Percentiles rank a stretch among this genome's conserved stretches.
Conservation (phyloP, 1,139 yeast genomes). For the Debaryomyces psychrophilus region DNA sequence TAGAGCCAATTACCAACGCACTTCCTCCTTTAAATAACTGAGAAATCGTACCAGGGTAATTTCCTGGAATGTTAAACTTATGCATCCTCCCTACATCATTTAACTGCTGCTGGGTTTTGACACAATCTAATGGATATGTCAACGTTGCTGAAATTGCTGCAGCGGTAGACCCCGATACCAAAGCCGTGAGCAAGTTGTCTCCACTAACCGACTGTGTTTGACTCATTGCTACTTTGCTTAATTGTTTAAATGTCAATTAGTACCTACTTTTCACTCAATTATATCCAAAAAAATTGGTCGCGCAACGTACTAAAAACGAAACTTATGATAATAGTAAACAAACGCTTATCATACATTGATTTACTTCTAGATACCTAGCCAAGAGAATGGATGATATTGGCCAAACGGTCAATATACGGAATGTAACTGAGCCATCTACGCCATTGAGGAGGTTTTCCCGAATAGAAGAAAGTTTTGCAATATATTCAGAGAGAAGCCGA, state of each 20-base stretch:
- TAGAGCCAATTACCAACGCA: conserved; percentile 76
- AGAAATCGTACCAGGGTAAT: conserved; percentile 42
- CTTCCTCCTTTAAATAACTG: conserved; percentile 74
- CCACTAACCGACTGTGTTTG: conserved; percentile 16
- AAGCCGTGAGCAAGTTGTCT: conserved; percentile 56
- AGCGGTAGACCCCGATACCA: conserved; percentile 76
- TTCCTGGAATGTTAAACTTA: conserved; percentile 40
- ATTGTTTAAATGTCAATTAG: background rate
- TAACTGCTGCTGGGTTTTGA: conserved; percentile 75
- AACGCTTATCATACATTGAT: background rate
- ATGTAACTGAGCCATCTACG: conserved; percentile 35
- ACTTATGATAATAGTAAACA: conserved; percentile 2
- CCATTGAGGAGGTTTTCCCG: conserved; percentile 22
- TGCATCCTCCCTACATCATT: conserved; percentile 46
- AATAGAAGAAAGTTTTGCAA: background rate
- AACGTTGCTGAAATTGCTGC: conserved; percentile 70
- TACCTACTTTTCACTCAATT: background rate
- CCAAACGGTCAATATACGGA: conserved; percentile 4
- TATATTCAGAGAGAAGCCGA: conserved; percentile 5
- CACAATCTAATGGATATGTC: conserved; percentile 83
- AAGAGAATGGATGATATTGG: conserved; percentile 5
- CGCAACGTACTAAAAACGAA: conserved; percentile 3
- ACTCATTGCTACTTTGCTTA: background rate
- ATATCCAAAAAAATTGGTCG: background rate
- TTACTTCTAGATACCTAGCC: background rate